Percentiles rank a stretch among this genome's conserved stretches.
These are phyloP conservation scores for Backusella luteola DNA, from an alignment of 192 early-diverging fungal genomes.

Conservation along the genomic window DNA sequence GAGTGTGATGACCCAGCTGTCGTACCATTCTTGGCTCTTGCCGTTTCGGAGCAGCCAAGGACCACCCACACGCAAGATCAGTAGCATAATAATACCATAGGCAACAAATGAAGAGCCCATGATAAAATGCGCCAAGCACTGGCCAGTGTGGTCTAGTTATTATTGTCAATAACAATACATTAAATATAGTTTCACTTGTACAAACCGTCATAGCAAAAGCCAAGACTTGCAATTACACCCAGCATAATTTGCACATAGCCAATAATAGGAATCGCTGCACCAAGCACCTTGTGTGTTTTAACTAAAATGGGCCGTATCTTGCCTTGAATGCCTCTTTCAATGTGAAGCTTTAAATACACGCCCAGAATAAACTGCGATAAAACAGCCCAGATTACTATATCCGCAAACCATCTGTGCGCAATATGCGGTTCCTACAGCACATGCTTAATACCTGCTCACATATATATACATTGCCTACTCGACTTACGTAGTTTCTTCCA, in stretches of 20 bases:
- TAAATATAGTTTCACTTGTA: neutral
- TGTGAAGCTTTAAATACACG: slow-evolving; percentile 60
- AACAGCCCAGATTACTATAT: slow-evolving; percentile 57
- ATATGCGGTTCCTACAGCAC: slow-evolving; percentile 44
- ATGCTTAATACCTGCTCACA: neutral
- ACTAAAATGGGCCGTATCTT: slow-evolving; percentile 47
- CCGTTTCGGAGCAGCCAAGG: slow-evolving; percentile 55
- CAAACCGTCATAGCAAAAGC: slow-evolving; percentile 59
- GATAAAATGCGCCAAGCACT: slow-evolving; percentile 70
- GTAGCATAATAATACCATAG: slow-evolving; percentile 60
- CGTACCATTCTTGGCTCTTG: slow-evolving; percentile 67
- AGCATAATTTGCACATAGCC: slow-evolving; percentile 65
- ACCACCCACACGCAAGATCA: slow-evolving; percentile 54
- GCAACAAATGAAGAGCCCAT: slow-evolving; percentile 72
- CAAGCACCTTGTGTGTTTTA: slow-evolving; percentile 52
- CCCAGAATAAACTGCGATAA: slow-evolving; percentile 49
- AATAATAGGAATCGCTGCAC: slow-evolving; percentile 47
- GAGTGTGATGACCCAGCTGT: slow-evolving; percentile 60
- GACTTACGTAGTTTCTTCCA: slow-evolving; percentile 56
- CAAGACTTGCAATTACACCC: slow-evolving; percentile 61
- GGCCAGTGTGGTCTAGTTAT: slow-evolving; percentile 50
- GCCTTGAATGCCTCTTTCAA: slow-evolving; percentile 53
- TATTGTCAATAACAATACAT: neutral
- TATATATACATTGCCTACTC: neutral
- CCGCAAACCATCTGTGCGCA: slow-evolving; percentile 62